Percentiles rank a stretch among this genome's conserved stretches.
These are phyloP conservation scores for Themeda triandra DNA, from an alignment of 176 grass and related monocot genomes.

Conservation along the genomic window DNA sequence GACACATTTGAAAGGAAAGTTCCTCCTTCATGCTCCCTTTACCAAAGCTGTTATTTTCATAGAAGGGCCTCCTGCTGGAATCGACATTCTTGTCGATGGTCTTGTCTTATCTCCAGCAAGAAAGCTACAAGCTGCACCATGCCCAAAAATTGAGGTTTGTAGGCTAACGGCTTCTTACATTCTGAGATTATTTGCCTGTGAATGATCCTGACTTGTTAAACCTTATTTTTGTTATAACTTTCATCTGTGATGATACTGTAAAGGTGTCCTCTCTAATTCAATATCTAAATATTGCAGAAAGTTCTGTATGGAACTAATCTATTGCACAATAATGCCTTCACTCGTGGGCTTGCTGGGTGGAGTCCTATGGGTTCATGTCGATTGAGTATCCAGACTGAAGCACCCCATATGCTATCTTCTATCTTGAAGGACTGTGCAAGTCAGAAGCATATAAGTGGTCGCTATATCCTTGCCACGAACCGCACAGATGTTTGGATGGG, in stretches of 20 bases:
- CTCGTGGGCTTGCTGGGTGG: constrained; percentile 66
- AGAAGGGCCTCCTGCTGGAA: constrained; percentile 89
- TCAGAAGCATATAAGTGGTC: constrained; percentile 42
- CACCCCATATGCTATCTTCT: constrained; percentile 48
- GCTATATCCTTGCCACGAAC: constrained; percentile 47
- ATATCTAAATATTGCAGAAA: constrained; percentile 61
- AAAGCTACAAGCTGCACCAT: constrained; percentile 50
- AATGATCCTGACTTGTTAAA: not conserved
- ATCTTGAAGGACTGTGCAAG: constrained; percentile 26
- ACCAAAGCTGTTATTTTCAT: constrained; percentile 75
- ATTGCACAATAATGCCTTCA: constrained; percentile 61
- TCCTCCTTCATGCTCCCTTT: constrained; percentile 73
- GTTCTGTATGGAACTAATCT: constrained; percentile 55
- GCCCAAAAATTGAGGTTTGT: constrained; percentile 64
- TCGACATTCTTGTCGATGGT: constrained; percentile 86
- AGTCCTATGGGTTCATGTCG: constrained; percentile 83
- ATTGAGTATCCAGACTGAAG: constrained; percentile 59
- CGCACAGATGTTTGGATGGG: constrained; percentile 94
- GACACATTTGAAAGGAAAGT: constrained; percentile 82
- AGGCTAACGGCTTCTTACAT: constrained; percentile 10
- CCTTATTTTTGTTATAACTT: constrained; percentile 10
- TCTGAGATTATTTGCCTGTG: not conserved
- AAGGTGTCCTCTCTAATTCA: not conserved
- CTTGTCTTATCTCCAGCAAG: constrained; percentile 57
- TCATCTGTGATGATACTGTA: not conserved